Base-by-base conservation (phyloP, 2,329 filamentous ascomycete genomes). In the Ceratocystis cacaofunesta region DNA sequence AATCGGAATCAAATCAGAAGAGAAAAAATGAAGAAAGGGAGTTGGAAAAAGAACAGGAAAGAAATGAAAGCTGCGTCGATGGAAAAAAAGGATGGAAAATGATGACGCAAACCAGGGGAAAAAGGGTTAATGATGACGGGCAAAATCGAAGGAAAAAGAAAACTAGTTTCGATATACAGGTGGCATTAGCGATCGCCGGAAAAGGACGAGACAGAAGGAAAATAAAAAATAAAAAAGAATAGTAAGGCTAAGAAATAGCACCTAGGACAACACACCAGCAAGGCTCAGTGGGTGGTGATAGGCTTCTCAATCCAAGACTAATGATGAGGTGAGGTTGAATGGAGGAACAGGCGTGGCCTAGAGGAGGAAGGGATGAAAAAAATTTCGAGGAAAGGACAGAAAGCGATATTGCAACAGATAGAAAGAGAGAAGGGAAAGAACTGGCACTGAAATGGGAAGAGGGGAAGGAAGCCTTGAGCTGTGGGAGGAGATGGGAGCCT, bases 81-180 rank as follows among this genome's bases (percentile, higher is more conserved):
- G 19, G 19, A 52, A 25, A 52, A 50, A 25, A 50, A 50, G 17
- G 17, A 25, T 43, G 61, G 65, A 68, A 62, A 48, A 64, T n/a
- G 32, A 22, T 41, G 32, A 64, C 55, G 55, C 55, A 52, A 52
- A 50, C 17, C 44, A 36, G 44, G 19, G 43, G n/a, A 32, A 46
- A 48, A 63, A 63, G 46, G 61, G 44, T 36, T 58, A 62, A 48
- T n/a, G 43, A 62, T 48, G 43, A 63, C 36, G 36, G 44, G 28
- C 7, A 63, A 52, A 63, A 12, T 63, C 28, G 43, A 50, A 46
- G 36, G 17, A 63, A 22, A 62, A 36, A 25, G 46, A 28, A 22
- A 62, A 8, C 41, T 64, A n/a, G 50, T 28, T 46, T 72, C 69
- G 72, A 72, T 72, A 70, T 69, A 72, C 70, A 71, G 70, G 69